Evolutionary conservation across 2,329 filamentous ascomycete species (phyloP), one percentile per base, ranked within the genome.

Genomic region (Emmonsiellopsis sp.): DNA sequence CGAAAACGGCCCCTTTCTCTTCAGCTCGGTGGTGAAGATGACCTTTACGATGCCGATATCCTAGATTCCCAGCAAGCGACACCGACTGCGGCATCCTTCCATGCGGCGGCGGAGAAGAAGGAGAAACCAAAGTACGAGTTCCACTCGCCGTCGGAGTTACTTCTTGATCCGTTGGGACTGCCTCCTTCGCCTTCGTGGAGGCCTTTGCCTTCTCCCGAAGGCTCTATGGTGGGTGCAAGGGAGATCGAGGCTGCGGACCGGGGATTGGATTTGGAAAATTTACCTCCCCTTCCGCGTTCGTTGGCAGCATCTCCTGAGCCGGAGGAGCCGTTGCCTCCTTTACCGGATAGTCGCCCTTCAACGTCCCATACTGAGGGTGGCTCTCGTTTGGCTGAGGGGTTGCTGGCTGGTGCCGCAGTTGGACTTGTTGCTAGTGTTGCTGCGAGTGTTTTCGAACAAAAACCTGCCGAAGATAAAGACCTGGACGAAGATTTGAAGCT

Each of bases 51-150:
- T 8, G 62, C 71, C 7, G 79, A 83, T 49, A 63, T 78, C 32
- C 70, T 83, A 7, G 84, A 76, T 44, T 87, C 84, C 5, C 74
- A 83, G 58, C 81, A 88, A 62, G 77, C 79, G 0, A 90, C 86
- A 1, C 86, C 87, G 1, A 87, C 82, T 56, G 84, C 84, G 4
- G 76, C 74, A 14, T 67, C 73, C 8, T 78, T 77, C 50, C 65
- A 70, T 11, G 53, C 68, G 45, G 62, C 61, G 54, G 32, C 56
- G 56, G 6, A 57, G 57, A 10, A 66, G 53, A 66, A 69, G 40
- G 69, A 76, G 39, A 69, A 69, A 54, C 68, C 63, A 2, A 72
- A 68, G 40, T 73, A 74, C 53, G 71, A 74, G 49, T 75, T 75
- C 53, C 72, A 75, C 55, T 74, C 73, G 14, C 71, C 72, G 1